Evolutionary conservation across 2,329 filamentous ascomycete genomes (phyloP).

Genomic region (Pyrenochaeta sp.): DNA sequence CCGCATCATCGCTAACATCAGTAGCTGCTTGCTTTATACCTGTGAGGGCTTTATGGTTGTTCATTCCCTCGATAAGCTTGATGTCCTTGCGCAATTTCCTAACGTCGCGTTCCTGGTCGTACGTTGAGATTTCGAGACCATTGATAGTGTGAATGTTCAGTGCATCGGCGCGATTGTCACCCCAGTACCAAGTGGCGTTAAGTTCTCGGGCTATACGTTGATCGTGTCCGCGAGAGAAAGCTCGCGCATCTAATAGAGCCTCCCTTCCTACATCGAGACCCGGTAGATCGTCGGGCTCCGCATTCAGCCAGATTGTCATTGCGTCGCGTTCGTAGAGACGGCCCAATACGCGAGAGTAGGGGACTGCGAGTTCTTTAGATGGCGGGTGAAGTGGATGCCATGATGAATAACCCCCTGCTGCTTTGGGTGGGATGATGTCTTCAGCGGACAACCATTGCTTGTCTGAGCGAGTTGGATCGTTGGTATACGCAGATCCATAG

Average conservation of each 20-base stretch:
- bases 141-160: constrained; percentile 65
- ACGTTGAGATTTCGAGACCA: constrained; percentile 59
- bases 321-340: constrained; percentile 63
- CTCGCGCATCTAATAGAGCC: constrained; percentile 57
- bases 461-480: constrained; percentile 42
- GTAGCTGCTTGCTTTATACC: background rate
- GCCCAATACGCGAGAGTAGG: constrained; percentile 62
- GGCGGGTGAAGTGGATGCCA: constrained; percentile 62
- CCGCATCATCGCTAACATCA: background rate
- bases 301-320: constrained; percentile 56
- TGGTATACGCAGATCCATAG: constrained; percentile 60
- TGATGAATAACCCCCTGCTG: constrained; percentile 53
- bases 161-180: constrained; percentile 63
- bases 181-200: constrained; percentile 64
- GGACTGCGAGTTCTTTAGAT: constrained; percentile 54
- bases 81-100: constrained; percentile 58
- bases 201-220: constrained; percentile 52
- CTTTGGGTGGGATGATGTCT: constrained; percentile 24
- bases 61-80: constrained; percentile 52
- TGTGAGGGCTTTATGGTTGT: background rate
- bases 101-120: constrained; percentile 56
- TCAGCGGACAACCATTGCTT: constrained; percentile 32
- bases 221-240: constrained; percentile 58
- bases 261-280: constrained; percentile 56
- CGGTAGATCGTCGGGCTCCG: constrained; percentile 8